Base-by-base conservation (phyloP, 208 protist species). In the Balamuthia mandrillaris region DNA sequence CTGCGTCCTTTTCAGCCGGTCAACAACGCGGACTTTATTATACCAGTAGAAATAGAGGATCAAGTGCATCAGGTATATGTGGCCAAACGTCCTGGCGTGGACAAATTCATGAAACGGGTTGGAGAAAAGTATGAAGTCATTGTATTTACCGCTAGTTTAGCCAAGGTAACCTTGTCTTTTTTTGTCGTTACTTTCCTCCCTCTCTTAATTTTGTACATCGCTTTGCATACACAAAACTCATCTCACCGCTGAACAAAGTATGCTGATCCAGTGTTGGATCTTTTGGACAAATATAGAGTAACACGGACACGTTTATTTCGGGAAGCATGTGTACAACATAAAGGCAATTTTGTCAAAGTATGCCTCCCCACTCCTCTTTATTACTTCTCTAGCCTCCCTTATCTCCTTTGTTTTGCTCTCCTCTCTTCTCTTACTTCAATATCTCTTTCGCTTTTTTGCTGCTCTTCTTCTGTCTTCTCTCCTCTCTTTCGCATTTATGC, bases 1-100 rank as follows among this genome's bases (percentile, higher is more conserved):
- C 16, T 4, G 24, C 84, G 33, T 21, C 85, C 56, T 75, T 27
- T 58, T 33, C 65, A 89, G 85, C 87, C 87, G 6, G 39, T 90
- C 27, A 33, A 10, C 24, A 86, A 87, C 31, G 63, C 85, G 24
- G 84, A 91, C 44, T 91, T 88, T 31, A 63, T 90, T 3, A 45
- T 94, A 14, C 75, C 85, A n/a, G 52, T 94, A 1, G 66, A 92
- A 41, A 90, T 94, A 42, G 89, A 93, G 2, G 86, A 58, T 12
- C 21, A 66, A 21, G 61, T n/a, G 16, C 83, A 91, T 39, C 33
- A 70, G 1, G 74, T 92, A 24, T 93, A 91, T 84, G 92, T 94
- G 14, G 3, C 65, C 27, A 91, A 91, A 58, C 79, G 90, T 14
- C 90, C 90, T 9, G 41, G 72, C 14, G 79, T 90, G 21, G 90